Evolutionary conservation across 345 rosid species (phyloP).

Genomic region (Salix exigua): DNA sequence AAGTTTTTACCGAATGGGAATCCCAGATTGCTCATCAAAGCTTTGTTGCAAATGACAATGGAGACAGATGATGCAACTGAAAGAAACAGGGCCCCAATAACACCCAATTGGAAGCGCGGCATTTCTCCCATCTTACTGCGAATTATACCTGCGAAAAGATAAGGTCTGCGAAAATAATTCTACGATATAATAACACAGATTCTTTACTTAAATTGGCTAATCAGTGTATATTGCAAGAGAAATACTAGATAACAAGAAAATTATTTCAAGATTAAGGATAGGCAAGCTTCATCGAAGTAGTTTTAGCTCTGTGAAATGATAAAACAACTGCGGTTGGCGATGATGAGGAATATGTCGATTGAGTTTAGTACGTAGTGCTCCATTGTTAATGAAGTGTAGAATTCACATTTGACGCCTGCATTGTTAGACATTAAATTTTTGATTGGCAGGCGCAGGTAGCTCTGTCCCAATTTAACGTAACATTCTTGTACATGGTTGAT

Average conservation of each 20-base stretch:
- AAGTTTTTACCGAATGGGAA: constrained; percentile 80
- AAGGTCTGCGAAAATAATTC: too few species aligned
- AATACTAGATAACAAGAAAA: not conserved
- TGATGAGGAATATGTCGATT: not conserved
- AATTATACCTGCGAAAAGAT: not conserved
- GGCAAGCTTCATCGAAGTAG: not conserved
- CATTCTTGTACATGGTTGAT: not conserved
- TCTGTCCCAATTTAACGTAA: not conserved
- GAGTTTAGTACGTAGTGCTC: too few species aligned
- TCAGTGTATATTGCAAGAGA: not conserved
- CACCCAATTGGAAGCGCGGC: constrained; percentile 78
- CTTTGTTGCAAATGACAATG: constrained; percentile 99
- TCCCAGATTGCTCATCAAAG: constrained; percentile 97
- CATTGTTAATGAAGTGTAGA: not conserved
- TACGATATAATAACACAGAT: not conserved
- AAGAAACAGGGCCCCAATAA: constrained; percentile 83
- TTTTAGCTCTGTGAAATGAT: not conserved
- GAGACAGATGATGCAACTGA: constrained; percentile 98
- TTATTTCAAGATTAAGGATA: not conserved
- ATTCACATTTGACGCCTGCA: not conserved
- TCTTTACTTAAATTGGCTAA: not conserved
- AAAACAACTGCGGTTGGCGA: not conserved
- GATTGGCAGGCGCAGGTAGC: too few species aligned
- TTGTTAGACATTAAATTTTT: too few species aligned
- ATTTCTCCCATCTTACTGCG: constrained; percentile 70